Conservation (phyloP, 2,329 filamentous ascomycete genomes). For the Aspergillus fructus region DNA sequence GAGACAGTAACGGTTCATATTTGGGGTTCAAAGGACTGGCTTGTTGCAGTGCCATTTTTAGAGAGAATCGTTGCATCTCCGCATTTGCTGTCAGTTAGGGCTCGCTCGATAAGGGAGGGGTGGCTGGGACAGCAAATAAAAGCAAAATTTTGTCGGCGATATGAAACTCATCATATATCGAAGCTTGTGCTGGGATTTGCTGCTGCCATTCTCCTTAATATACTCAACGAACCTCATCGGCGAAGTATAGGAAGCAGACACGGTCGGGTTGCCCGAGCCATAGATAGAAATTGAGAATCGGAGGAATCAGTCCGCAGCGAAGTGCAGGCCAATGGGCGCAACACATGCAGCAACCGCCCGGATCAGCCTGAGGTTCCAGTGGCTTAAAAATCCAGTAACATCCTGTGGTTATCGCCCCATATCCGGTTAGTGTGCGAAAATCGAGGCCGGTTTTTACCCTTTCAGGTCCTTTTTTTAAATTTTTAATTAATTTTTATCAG, state of each 20-base stretch:
- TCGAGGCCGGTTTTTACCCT: slow-evolving; percentile 20
- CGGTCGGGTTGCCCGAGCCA: neutral
- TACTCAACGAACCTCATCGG: neutral
- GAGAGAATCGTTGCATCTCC: slow-evolving; percentile 14
- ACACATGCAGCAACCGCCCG: too few relatives aligned
- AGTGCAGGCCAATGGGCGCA: slow-evolving; percentile 1
- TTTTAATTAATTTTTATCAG: slow-evolving; percentile 18
- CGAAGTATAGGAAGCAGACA: too few relatives aligned
- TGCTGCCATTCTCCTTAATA: neutral
- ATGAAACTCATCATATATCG: neutral
- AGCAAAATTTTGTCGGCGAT: too few relatives aligned
- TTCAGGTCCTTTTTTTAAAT: slow-evolving; percentile 16
- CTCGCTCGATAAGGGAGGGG: too few relatives aligned
- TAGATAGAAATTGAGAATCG: neutral
- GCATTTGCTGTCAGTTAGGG: slow-evolving; percentile 16
- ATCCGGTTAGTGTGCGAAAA: slow-evolving; percentile 15
- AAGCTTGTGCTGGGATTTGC: neutral
- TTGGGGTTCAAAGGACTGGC: too few relatives aligned
- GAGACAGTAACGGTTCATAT: too few relatives aligned
- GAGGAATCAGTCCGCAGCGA: slow-evolving; percentile 9
- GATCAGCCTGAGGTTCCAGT: slow-evolving; percentile 1
- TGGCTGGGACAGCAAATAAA: too few relatives aligned
- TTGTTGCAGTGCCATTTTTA: too few relatives aligned
- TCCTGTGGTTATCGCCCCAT: neutral
- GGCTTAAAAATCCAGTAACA: neutral